Base-by-base conservation (phyloP, 495 filamentous ascomycete genomes). In the Letharia columbiana region DNA sequence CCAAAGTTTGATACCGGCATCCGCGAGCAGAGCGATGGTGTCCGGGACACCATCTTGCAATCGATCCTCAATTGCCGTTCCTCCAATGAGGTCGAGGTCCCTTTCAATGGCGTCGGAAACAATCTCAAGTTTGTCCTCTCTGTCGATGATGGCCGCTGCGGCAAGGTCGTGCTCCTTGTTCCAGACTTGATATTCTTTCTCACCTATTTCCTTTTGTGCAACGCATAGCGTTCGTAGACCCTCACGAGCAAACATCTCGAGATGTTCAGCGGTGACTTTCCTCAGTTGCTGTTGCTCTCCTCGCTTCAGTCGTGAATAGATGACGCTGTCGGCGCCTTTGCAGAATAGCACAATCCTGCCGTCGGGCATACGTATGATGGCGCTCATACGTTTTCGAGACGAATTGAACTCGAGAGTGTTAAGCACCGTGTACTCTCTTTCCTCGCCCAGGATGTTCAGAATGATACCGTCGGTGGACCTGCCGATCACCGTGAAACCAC, bases 1-100 rank as follows among this genome's bases (percentile, higher is more conserved):
- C 95, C 95, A 99, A n/a, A 99, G 84, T 74, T 99, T 99, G 77
- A 99, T 97, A 67, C 95, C 95, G 60, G 95, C 95, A 66, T 91
- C 87, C 49, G 88, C 93, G 63, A 99, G 86, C 60, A 99, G 77
- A 64, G 89, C 90, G 69, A 99, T 99, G 4, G 95, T 93, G 71
- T 97, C 95, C 13, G 95, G 95, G 18, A 99, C 95, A 68, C 94
- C 95, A 70, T 98, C 94, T 75, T 99, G 95, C 54, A 99, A 80
- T 74, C 92, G 85, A 81, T 99, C 95, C 75, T 99, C 95, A 71
- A 99, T 99, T 45, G 95, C 95, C 56, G 95, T 99, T 31, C 95
- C 95, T 57, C 95, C 95, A 44, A 99, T 79, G 44, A 99, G 85
- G 67, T 84, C 91, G 17, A 99, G 81, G 20, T 96, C 86, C 59